These are phyloP conservation scores for Monosporascus sp. DNA, from an alignment of 2,329 filamentous ascomycete genomes.

Conservation along the genomic window DNA sequence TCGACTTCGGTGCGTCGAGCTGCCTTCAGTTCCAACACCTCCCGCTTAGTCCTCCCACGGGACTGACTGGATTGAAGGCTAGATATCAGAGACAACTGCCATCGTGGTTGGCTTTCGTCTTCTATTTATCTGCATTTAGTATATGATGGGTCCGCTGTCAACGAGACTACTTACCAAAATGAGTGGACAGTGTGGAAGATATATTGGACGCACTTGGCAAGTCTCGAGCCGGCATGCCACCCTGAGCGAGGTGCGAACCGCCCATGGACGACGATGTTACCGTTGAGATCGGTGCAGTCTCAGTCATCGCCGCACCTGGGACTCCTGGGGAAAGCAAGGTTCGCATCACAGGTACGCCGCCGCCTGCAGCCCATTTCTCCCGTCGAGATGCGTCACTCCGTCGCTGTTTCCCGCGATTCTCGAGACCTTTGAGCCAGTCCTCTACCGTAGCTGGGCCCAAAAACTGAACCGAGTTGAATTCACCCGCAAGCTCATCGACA, in stretches of 20 bases:
- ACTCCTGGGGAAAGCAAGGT: constrained; percentile 16
- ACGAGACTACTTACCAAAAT: neutral
- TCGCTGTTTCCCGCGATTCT: constrained; percentile 54
- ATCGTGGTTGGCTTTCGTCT: neutral
- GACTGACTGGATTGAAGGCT: constrained; percentile 10
- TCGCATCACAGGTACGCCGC: constrained; percentile 35
- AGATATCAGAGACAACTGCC: neutral
- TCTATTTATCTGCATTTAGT: constrained; percentile 3
- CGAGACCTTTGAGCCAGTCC: constrained; percentile 76
- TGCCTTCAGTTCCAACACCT: constrained; percentile 60
- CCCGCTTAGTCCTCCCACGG: constrained; percentile 48
- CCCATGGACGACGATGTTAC: constrained; percentile 1
- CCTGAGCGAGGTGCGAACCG: neutral
- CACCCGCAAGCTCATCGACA: constrained; percentile 55
- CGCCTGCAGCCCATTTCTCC: constrained; percentile 65
- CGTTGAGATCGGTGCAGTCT: neutral
- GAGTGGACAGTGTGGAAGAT: neutral
- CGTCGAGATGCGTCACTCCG: constrained; percentile 62
- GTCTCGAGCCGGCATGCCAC: neutral
- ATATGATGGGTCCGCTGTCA: neutral
- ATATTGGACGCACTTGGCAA: neutral
- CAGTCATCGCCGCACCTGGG: neutral
- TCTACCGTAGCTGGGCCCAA: constrained; percentile 65
- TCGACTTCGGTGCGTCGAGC: constrained; percentile 67
- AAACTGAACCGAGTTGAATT: constrained; percentile 59